Evolutionary conservation across 1,284 basidiomycete genomes (phyloP).

Genomic region (Phylloboletellus chloephorus): DNA sequence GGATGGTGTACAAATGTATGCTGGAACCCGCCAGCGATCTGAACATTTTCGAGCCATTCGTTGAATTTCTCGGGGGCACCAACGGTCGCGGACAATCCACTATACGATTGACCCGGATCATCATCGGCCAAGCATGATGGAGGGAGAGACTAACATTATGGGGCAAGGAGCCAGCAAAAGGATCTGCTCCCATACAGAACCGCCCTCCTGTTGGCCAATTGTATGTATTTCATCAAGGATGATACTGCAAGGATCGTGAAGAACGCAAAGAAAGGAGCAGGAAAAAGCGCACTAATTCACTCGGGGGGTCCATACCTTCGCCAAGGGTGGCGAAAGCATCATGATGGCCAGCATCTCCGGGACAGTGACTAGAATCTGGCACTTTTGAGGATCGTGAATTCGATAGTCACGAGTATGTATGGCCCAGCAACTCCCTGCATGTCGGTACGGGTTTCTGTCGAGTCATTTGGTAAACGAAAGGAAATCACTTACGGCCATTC

Average conservation of each 20-base stretch:
- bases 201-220: conserved; percentile 64
- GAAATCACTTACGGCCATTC: conserved; percentile 37
- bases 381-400: conserved; percentile 57
- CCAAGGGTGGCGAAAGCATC: conserved; percentile 60
- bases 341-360: conserved; percentile 65
- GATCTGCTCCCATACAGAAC: conserved; percentile 67
- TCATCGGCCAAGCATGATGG: background rate
- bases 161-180: conserved; percentile 61
- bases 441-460: background rate
- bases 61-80: conserved; percentile 62
- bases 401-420: conserved; percentile 66
- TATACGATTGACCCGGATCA: conserved; percentile 22
- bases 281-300: conserved; percentile 46
- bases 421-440: conserved; percentile 54
- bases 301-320: conserved; percentile 54
- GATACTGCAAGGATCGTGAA: conserved; percentile 38
- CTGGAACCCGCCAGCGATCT: conserved; percentile 49
- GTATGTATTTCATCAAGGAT: conserved; percentile 70
- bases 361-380: conserved; percentile 68
- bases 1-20: conserved; percentile 58
- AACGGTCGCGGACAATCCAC: conserved; percentile 66
- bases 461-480: background rate
- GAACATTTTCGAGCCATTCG: conserved; percentile 57
- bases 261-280: background rate
- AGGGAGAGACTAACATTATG: conserved; percentile 46